Conservation (phyloP, 1,284 basidiomycete genomes). For the Tetrapyrgos nigripes region DNA sequence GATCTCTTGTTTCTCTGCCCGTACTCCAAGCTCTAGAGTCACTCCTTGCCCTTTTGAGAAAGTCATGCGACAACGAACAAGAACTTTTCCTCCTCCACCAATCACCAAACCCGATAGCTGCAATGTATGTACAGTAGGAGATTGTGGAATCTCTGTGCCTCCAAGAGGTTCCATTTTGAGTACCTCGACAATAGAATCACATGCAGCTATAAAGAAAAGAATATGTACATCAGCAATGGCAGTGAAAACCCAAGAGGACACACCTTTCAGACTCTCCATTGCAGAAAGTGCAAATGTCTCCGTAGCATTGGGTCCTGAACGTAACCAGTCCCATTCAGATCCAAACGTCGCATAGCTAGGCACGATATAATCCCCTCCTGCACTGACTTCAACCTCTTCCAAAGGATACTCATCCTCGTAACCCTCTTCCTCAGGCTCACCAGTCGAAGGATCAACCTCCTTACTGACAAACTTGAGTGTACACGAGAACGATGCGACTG, state of each 20-base stretch:
- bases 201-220: conserved; percentile 68
- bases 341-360: conserved; percentile 92
- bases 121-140: conserved; percentile 91
- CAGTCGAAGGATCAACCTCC: conserved; percentile 96
- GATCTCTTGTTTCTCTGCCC: conserved; percentile 89
- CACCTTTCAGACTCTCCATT: conserved; percentile 94
- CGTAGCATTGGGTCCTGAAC: conserved; percentile 75
- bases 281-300: conserved; percentile 96
- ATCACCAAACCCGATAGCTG: conserved; percentile 90
- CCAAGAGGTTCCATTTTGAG: conserved; percentile 97
- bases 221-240: conserved; percentile 2
- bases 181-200: conserved; percentile 92
- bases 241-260: conserved; percentile 29
- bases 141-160: conserved; percentile 83
- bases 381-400: conserved; percentile 94
- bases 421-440: conserved; percentile 96
- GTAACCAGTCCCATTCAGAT: conserved; percentile 94
- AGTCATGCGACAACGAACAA: conserved; percentile 96
- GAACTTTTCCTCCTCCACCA: conserved; percentile 92
- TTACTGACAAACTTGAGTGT: conserved; percentile 97
- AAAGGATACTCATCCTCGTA: conserved; percentile 99
- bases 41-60: conserved; percentile 91
- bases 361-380: conserved; percentile 92
- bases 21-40: conserved; percentile 93
- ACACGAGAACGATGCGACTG: conserved; percentile 88